phyloP scores from a whole-genome alignment of 257 asterid genomes.

The Primulina tabacum region DNA sequence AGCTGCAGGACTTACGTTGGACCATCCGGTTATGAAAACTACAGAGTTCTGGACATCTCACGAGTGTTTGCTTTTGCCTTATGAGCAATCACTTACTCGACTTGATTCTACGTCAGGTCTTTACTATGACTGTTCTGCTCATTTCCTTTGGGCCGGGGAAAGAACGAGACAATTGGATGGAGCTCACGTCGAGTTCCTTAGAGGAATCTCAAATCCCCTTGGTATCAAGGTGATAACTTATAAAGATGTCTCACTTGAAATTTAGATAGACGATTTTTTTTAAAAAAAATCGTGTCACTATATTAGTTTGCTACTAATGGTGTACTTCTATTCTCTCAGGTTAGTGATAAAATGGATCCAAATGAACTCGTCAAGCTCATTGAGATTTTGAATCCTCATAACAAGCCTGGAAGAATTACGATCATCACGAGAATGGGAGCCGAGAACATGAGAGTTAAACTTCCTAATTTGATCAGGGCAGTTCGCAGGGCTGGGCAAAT shows the following conservation, averaged over 20 bases:
- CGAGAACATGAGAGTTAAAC: conserved; percentile 85
- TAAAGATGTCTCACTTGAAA: not conserved
- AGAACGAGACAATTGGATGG: conserved; percentile 80
- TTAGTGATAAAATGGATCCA: conserved; percentile 82
- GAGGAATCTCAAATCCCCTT: conserved; percentile 79
- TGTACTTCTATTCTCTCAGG: conserved; percentile 31
- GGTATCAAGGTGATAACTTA: conserved; percentile 56
- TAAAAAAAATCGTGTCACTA: too few species aligned
- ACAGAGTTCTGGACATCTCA: conserved; percentile 85
- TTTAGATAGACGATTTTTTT: too few species aligned
- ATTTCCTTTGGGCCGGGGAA: conserved; percentile 77
- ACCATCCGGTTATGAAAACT: conserved; percentile 66
- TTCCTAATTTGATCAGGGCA: conserved; percentile 77
- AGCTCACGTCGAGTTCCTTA: conserved; percentile 73
- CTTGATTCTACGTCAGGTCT: conserved; percentile 75
- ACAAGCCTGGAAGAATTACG: conserved; percentile 76
- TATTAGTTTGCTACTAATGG: conserved; percentile 23
- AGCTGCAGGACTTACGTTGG: conserved; percentile 75
- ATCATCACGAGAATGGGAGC: conserved; percentile 90
- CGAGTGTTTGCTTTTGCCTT: conserved; percentile 78
- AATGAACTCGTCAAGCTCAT: conserved; percentile 68
- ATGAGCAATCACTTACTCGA: conserved; percentile 74
- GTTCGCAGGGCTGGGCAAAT: conserved; percentile 77
- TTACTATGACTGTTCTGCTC: conserved; percentile 78
- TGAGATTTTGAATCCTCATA: conserved; percentile 69